Evolutionary conservation across 768 basidiomycete genomes (phyloP).

Genomic region (Pleurotus pulmonarius): DNA sequence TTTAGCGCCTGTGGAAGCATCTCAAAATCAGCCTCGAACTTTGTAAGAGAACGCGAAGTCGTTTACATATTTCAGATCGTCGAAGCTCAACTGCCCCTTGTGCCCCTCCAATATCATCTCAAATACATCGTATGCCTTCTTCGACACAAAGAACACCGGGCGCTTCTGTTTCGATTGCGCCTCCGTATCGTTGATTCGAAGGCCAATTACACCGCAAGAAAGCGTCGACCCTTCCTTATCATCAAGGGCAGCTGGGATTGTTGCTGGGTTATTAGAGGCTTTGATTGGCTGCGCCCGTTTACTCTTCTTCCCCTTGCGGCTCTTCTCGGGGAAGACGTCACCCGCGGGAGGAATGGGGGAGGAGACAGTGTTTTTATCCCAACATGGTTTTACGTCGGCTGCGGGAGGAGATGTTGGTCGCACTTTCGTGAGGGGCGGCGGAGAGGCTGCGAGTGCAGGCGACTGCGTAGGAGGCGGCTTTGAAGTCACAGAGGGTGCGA

Average conservation of each 20-base stretch:
- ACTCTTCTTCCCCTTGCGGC: neutral
- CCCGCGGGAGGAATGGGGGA: neutral
- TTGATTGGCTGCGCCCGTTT: too few species aligned
- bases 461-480: neutral
- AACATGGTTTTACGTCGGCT: neutral
- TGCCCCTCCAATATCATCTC: neutral
- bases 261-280: too few species aligned
- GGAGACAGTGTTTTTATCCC: neutral
- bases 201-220: too few species aligned
- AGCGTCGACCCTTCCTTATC: too few species aligned
- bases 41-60: neutral
- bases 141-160: neutral
- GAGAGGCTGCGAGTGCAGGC: neutral
- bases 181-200: too few species aligned
- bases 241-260: too few species aligned
- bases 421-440: neutral
- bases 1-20: neutral
- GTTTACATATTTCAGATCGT: neutral
- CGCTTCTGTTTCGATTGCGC: neutral
- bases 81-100: neutral
- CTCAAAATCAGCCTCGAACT: neutral
- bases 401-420: neutral
- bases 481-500: neutral
- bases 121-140: neutral
- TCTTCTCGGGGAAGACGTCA: neutral